These are phyloP conservation scores for Blastobotrys proliferans DNA, from an alignment of 1,139 yeast genomes.

Conservation along the genomic window DNA sequence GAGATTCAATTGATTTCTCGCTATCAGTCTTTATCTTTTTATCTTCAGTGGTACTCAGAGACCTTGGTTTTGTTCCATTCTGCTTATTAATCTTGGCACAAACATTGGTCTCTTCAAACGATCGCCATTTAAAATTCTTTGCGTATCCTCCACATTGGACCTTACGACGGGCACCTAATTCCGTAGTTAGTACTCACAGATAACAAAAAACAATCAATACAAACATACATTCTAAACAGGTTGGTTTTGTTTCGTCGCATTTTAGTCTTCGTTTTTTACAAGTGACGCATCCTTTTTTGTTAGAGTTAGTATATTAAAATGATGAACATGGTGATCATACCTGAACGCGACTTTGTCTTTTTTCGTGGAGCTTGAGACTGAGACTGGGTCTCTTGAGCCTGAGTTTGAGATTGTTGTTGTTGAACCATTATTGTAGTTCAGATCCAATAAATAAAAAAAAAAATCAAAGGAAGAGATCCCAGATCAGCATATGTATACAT, in stretches of 20 bases:
- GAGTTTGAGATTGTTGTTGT: too few relatives aligned
- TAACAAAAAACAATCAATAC: background rate
- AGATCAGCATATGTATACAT: too few relatives aligned
- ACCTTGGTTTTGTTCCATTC: background rate
- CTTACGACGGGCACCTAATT: slow-evolving; percentile 40
- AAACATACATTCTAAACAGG: slow-evolving; percentile 64
- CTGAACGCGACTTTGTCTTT: slow-evolving; percentile 14
- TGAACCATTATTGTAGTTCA: too few relatives aligned
- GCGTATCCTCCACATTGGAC: slow-evolving; percentile 60
- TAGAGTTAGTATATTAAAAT: background rate
- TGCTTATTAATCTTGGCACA: slow-evolving; percentile 13
- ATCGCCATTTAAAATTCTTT: slow-evolving; percentile 59
- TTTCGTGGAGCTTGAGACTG: slow-evolving; percentile 8
- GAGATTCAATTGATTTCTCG: slow-evolving; percentile 12
- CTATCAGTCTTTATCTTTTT: background rate
- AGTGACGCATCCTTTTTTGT: slow-evolving; percentile 63
- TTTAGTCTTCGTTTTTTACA: slow-evolving; percentile 87
- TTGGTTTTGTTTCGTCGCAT: slow-evolving; percentile 84
- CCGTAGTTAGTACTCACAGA: background rate
- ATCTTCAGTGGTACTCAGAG: background rate
- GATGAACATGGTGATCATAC: background rate
- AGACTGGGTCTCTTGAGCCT: too few relatives aligned
- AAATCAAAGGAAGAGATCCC: too few relatives aligned
- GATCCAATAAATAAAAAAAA: too few relatives aligned
- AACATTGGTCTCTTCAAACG: slow-evolving; percentile 40